Conservation (phyloP, 352 stramenopile species). For the Phytophthora pinifolia region DNA sequence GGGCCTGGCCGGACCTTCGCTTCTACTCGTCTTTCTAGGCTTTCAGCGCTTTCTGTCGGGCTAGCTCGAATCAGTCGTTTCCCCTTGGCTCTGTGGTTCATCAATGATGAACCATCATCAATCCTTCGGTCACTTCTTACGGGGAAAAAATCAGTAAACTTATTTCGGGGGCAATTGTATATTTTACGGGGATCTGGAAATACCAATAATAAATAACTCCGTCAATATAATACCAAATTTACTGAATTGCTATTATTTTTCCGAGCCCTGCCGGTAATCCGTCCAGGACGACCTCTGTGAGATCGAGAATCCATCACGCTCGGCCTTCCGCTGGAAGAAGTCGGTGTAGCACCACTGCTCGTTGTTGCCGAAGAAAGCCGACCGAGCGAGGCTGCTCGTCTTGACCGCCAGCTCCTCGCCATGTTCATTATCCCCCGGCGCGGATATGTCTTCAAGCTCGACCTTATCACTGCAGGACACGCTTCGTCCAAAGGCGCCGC, state of each 20-base stretch:
- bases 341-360: constrained; percentile 40
- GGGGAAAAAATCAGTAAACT: no score
- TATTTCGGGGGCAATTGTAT: no score
- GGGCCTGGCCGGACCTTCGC: constrained; percentile 10
- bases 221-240: no score
- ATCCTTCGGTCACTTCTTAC: no score
- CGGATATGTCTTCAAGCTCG: not conserved
- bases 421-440: not conserved
- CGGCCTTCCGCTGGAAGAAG: constrained; percentile 17
- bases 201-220: no score
- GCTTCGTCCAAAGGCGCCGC: constrained; percentile 21
- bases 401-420: constrained; percentile 23
- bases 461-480: not conserved
- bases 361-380: constrained; percentile 18
- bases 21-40: not conserved
- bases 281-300: constrained; percentile 16
- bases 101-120: no score
- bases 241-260: no score
- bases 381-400: constrained; percentile 30
- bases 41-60: not conserved
- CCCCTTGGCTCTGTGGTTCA: no score
- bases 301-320: constrained; percentile 30
- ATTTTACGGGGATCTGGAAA: no score
- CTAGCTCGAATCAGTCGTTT: no score
- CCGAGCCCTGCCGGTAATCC: no score